Conservation (phyloP, 148 eudicot genomes). For the Fagopyrum tataricum region DNA sequence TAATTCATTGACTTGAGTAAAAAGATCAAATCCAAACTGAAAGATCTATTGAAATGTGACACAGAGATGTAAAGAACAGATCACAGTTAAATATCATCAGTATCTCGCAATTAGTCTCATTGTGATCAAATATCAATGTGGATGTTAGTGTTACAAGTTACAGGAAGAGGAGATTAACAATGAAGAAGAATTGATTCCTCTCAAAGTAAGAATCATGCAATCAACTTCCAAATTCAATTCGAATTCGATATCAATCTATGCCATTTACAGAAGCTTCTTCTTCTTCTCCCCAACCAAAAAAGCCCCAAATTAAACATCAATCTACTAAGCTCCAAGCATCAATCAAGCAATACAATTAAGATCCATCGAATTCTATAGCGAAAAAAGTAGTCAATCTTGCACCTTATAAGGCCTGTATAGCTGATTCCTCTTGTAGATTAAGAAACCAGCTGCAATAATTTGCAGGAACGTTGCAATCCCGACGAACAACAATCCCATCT, state of each 20-base stretch:
- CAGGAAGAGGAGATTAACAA: not conserved
- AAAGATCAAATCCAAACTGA: not conserved
- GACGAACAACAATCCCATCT: not conserved
- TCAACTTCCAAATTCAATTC: not conserved
- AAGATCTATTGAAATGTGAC: not conserved
- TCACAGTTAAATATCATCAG: not conserved
- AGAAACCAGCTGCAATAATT: not conserved
- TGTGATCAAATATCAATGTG: conserved; percentile 5
- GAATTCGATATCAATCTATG: not conserved
- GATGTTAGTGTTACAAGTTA: conserved; percentile 14
- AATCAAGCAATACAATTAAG: not conserved
- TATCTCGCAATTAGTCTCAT: not conserved
- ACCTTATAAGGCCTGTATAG: conserved; percentile 8
- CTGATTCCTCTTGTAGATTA: conserved; percentile 5
- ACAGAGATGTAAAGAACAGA: not conserved
- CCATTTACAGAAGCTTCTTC: conserved; percentile 6
- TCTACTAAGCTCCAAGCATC: not conserved
- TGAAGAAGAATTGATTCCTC: not conserved
- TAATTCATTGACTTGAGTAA: not conserved
- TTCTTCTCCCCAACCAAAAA: not conserved
- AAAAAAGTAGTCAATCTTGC: not conserved
- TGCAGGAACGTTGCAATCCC: not conserved
- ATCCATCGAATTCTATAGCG: not conserved
- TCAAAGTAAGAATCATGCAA: conserved; percentile 2
- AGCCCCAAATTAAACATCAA: not conserved